Base-by-base conservation (phyloP, 2,329 filamentous ascomycete species). In the Fusarium austroafricanum region DNA sequence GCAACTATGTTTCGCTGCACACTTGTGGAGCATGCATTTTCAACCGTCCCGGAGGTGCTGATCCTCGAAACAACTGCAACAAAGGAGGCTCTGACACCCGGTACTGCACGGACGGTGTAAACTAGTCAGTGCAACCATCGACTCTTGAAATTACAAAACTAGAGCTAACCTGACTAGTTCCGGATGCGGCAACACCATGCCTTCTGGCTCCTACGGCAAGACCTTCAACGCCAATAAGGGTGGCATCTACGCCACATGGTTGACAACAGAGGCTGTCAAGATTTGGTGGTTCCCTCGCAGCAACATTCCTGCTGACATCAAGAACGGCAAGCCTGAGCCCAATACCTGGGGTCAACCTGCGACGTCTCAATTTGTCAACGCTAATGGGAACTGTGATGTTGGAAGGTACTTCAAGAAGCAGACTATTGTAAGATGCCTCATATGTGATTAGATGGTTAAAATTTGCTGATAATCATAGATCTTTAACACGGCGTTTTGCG, bases 331-430 rank as follows among this genome's bases (percentile, higher is more conserved):
- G n/a, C 59, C 59, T 21, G 42, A 60, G 10, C 59, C 59, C 2
- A 60, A 29, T 28, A 63, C 43, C 7, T 63, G 59, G 59, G 55
- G 55, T 10, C 29, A 38, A 3, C 59, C 59, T 6, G 59, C 55
- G 2, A 58, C 59, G 1, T 60, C 59, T 20, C 59, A 63, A 42
- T 63, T 63, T 29, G 47, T 63, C 17, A 54, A 54, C 49, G 55
- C 47, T 11, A 63, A 58, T 45, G 55, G 59, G n/a, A 60, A 60
- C 59, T 63, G 59, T 14, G 50, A 63, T n/a, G 55, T 63, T 45
- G 59, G 55, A 55, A 63, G 35, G 33, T 63, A 60, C 26, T 63
- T 63, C 4, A 63, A 63, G 43, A 63, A 63, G 38, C 59, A 63
- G 12, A 63, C 59, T 14, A 63, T 60, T 49, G 55, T 63, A 21